A percentile compares a stretch with the other conserved stretches of the same genome.
phyloP scores from a whole-genome alignment of 257 asterid species.

The Solanum peruvianum region DNA sequence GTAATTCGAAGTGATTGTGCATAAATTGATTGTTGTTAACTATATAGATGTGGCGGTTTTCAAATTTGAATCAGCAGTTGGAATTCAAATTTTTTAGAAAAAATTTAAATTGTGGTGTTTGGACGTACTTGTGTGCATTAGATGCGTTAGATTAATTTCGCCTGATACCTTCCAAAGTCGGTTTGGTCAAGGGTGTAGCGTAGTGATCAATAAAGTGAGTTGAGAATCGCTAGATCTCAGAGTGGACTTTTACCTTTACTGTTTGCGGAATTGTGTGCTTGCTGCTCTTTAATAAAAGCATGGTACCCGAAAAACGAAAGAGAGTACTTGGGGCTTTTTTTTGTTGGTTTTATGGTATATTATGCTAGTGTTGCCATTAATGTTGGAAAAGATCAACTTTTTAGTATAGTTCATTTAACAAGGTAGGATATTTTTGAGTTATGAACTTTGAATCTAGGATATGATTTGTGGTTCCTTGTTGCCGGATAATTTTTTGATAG shows the following conservation, averaged over 20 bases:
- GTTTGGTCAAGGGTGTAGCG: fast-evolving
- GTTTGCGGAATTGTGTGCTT: not conserved
- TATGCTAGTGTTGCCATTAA: not conserved
- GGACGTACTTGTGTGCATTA: not conserved
- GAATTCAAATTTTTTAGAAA: not conserved
- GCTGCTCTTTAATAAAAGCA: not conserved
- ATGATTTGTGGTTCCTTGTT: not conserved
- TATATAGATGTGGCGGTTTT: not conserved
- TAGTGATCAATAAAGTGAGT: not conserved
- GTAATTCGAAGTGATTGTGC: not conserved
- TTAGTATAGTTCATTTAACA: not conserved
- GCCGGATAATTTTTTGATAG: not conserved
- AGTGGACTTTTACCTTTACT: not conserved
- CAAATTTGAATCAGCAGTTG: not conserved
- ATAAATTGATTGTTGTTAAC: not conserved
- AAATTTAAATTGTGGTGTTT: not conserved
- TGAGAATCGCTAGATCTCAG: not conserved
- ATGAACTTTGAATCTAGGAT: not conserved
- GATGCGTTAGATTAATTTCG: not conserved
- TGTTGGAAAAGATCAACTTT: not conserved
- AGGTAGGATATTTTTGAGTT: not conserved
- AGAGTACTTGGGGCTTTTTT: not conserved
- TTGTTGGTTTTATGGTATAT: not conserved
- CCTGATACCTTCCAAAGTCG: fast-evolving
- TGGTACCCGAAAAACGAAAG: not conserved